These are phyloP conservation scores for Xanthoconium purpureum DNA, from an alignment of 768 basidiomycete genomes.

Conservation along the genomic window DNA sequence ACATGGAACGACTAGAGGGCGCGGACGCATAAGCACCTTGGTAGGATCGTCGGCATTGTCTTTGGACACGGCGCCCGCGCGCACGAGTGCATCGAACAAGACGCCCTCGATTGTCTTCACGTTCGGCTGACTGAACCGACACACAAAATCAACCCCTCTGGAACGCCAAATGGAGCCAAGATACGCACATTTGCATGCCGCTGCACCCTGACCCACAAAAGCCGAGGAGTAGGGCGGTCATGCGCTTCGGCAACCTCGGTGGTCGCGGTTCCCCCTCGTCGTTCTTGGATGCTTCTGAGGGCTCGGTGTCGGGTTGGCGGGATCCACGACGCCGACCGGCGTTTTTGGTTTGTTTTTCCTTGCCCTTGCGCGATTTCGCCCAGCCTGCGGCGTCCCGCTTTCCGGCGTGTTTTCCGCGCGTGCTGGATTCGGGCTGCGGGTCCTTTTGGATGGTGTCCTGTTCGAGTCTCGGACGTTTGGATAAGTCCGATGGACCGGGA, in stretches of 20 bases:
- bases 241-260: constrained; percentile 74
- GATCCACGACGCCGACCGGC: constrained; percentile 41
- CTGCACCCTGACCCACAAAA: constrained; percentile 90
- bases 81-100: constrained; percentile 83
- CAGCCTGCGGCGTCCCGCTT: constrained; percentile 31
- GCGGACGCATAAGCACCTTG: constrained; percentile 52
- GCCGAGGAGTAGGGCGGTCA: constrained; percentile 80
- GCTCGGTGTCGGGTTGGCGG: constrained; percentile 32
- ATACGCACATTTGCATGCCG: constrained; percentile 93
- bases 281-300: constrained; percentile 23
- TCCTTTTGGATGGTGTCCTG: neutral
- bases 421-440: neutral
- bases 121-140: constrained; percentile 54
- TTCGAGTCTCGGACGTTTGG: constrained; percentile 15
- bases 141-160: neutral
- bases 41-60: constrained; percentile 91
- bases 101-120: constrained; percentile 85
- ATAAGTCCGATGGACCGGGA: neutral
- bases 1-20: neutral
- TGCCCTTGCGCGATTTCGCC: constrained; percentile 33
- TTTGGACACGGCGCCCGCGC: constrained; percentile 88
- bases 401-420: constrained; percentile 1
- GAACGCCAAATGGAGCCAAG: neutral
- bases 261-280: constrained; percentile 35
- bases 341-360: constrained; percentile 38